Evolutionary conservation across 164 flowering plant genomes (phyloP).

Genomic region (Magnolia officinalis): DNA sequence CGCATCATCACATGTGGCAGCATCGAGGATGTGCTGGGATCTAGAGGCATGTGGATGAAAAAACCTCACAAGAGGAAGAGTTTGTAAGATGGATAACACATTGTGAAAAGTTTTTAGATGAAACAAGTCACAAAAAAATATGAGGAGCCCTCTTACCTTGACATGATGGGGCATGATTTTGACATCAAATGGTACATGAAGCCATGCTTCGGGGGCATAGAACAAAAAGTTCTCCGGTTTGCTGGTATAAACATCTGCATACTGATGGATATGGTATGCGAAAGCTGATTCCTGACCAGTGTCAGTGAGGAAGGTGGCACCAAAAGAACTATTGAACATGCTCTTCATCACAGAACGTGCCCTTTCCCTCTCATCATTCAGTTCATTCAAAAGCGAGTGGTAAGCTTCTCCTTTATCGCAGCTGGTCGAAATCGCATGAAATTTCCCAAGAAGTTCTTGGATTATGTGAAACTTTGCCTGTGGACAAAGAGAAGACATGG

Average conservation of each 20-base stretch:
- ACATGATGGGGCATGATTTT: constrained; percentile 98
- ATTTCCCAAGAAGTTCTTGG: constrained; percentile 85
- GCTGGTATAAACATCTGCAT: constrained; percentile 96
- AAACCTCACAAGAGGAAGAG: not conserved
- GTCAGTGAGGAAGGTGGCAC: constrained; percentile 92
- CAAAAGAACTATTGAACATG: constrained; percentile 90
- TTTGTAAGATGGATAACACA: not conserved
- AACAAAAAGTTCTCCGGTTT: constrained; percentile 85
- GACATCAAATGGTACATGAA: constrained; percentile 83
- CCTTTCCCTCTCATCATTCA: constrained; percentile 73
- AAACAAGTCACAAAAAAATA: not conserved
- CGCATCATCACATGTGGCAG: too few relatives aligned
- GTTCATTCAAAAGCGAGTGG: constrained; percentile 49
- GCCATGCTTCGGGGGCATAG: constrained; percentile 86
- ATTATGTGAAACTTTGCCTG: constrained; percentile 92
- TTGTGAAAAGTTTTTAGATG: not conserved
- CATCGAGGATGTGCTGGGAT: too few relatives aligned
- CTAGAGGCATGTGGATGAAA: too few relatives aligned
- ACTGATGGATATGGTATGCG: constrained; percentile 88
- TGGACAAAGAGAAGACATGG: not conserved
- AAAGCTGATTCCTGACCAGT: constrained; percentile 95
- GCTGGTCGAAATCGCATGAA: constrained; percentile 50
- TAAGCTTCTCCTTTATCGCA: constrained; percentile 43
- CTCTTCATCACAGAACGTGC: constrained; percentile 63
- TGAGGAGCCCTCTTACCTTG: constrained; percentile 52